Conservation (phyloP, 345 rosid genomes). For the Murraya paniculata region DNA sequence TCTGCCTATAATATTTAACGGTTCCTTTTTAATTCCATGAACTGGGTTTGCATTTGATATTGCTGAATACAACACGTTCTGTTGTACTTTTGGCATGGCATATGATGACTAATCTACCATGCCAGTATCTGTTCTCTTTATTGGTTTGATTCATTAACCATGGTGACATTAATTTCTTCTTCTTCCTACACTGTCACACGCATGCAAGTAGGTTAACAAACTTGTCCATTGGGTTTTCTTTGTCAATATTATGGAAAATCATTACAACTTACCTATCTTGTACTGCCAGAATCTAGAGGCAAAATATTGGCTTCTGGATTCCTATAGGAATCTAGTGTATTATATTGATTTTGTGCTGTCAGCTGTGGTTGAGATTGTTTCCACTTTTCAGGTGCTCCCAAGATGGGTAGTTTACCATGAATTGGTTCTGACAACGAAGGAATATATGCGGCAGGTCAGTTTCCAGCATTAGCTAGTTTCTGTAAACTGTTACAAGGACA, state of each 20-base stretch:
- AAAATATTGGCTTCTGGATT: neutral
- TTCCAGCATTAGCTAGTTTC: neutral
- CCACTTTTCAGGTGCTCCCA: slow-evolving; percentile 62
- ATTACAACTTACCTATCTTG: neutral
- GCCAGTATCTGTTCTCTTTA: neutral
- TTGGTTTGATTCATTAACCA: neutral
- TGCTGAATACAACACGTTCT: neutral
- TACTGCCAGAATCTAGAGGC: neutral
- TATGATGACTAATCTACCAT: neutral
- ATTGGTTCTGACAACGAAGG: slow-evolving; percentile 88
- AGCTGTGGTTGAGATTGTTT: neutral
- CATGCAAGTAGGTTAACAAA: neutral
- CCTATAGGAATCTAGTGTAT: neutral
- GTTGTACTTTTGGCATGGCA: neutral
- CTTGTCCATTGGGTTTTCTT: neutral
- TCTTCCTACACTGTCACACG: neutral
- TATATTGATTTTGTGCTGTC: neutral
- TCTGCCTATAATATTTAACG: neutral
- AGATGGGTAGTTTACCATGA: slow-evolving; percentile 96
- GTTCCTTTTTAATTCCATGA: neutral
- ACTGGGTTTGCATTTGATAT: neutral
- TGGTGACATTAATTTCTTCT: neutral
- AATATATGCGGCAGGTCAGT: slow-evolving; percentile 84
- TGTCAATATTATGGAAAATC: neutral
- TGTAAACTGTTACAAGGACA: neutral